These are phyloP conservation scores for Prunus davidiana DNA, from an alignment of 306 rosid genomes.

Conservation along the genomic window DNA sequence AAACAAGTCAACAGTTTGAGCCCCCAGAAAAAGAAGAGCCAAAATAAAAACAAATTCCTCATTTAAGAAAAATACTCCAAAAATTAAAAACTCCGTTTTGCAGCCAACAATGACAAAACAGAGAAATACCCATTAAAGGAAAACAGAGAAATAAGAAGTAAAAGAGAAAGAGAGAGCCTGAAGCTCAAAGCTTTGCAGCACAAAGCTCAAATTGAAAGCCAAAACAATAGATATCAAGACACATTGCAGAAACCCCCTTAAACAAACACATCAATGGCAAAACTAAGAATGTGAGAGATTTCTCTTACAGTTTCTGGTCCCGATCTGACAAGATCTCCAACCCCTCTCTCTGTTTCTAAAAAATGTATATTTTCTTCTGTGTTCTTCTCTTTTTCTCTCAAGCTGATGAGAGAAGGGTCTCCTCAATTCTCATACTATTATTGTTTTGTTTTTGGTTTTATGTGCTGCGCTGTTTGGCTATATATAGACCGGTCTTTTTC, in stretches of 20 bases:
- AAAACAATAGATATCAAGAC: constrained; percentile 20
- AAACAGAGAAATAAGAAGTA: constrained; percentile 11
- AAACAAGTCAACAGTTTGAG: neutral
- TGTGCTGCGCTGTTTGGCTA: constrained; percentile 33
- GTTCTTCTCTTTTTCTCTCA: neutral
- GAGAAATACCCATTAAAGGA: constrained; percentile 1
- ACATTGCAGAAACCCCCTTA: constrained; percentile 33
- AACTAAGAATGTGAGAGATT: constrained; percentile 24
- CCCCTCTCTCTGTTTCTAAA: neutral
- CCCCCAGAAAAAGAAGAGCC: too few species aligned
- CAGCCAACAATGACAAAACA: neutral
- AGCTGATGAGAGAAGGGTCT: constrained; percentile 20
- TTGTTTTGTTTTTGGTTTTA: constrained; percentile 2
- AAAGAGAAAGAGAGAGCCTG: constrained; percentile 12
- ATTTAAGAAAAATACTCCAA: neutral
- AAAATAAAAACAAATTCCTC: neutral
- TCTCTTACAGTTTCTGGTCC: constrained; percentile 29
- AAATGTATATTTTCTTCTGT: constrained; percentile 28
- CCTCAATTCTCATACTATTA: constrained; percentile 12
- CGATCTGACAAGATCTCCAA: constrained; percentile 72
- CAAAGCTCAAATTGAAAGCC: constrained; percentile 12
- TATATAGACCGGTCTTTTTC: constrained; percentile 38
- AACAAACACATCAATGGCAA: neutral
- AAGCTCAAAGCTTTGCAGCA: constrained; percentile 22
- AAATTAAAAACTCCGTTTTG: neutral